Evolutionary conservation across 305 asterid species (phyloP), one percentile per base, ranked within the genome.

Genomic region (Fraxinus sp.): DNA sequence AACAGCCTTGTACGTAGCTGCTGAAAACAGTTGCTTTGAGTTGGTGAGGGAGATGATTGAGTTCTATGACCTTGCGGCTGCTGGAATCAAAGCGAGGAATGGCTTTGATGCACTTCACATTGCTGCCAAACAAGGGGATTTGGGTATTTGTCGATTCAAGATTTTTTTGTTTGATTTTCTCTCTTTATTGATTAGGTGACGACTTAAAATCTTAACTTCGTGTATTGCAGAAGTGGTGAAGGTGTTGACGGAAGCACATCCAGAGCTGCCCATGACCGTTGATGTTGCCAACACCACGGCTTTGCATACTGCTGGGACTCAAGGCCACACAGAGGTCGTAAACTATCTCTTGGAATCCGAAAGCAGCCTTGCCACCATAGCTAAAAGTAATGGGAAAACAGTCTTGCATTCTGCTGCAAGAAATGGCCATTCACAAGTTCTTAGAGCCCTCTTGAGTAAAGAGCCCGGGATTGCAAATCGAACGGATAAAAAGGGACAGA

Each of bases 331-430:
- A 73, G 83, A 78, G 6, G 85, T 85, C 5, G 79, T 85, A 14
- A 82, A 82, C 33, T 85, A 66, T 49, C 88, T 85, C 22, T 57
- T 85, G 44, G 86, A 85, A 72, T 70, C 79, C 10, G 88, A 85
- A 74, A 79, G 86, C 73, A 85, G 88, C 77, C 73, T 85, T 30
- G 83, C 82, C 32, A 78, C 83, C 14, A 82, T 80, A 75, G 84
- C 93, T 0, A 85, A 78, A 57, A 91, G 91, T 46, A 91, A 91
- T 18, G 92, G 94, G 2, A 91, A 91, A 81, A 91, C 91, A 0
- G 91, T 88, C 1, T 77, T 91, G 11, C 92, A 91, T 81, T 91
- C 94, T 16, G 90, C 90, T 1, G 85, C 92, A 7, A 86, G 94
- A 80, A 91, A 91, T n/a, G 94, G 92, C 2, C 94, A 89, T 72